phyloP scores from a whole-genome alignment of 2,329 filamentous ascomycete species.

The Monosporascus sp. region DNA sequence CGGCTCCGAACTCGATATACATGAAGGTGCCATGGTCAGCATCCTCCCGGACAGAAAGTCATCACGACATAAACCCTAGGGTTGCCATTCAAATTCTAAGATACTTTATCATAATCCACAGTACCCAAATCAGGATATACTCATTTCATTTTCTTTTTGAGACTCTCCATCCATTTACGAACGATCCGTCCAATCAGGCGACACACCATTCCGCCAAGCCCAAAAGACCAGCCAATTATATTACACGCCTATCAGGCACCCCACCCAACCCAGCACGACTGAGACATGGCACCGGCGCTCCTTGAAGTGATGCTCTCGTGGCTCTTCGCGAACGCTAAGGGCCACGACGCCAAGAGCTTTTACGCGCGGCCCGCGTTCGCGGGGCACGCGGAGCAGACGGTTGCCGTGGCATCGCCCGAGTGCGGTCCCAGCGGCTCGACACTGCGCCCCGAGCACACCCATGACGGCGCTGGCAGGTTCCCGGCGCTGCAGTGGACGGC shows the following conservation, averaged over 20 bases:
- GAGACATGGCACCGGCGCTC: conserved; percentile 10
- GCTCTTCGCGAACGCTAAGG: conserved; percentile 33
- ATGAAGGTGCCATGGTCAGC: not conserved
- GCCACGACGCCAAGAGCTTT: conserved; percentile 34
- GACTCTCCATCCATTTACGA: no score
- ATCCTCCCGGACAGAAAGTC: not conserved
- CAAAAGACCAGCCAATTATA: not conserved
- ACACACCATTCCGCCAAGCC: no score
- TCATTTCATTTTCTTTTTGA: no score
- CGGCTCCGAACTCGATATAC: not conserved
- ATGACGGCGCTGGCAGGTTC: conserved; percentile 33
- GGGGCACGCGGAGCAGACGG: conserved; percentile 28
- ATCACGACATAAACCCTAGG: no score
- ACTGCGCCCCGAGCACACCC: conserved; percentile 32
- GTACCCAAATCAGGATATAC: no score
- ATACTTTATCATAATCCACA: no score
- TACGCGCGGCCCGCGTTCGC: conserved; percentile 31
- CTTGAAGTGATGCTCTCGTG: conserved; percentile 33
- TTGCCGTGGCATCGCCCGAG: conserved; percentile 34
- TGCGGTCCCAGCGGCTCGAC: conserved; percentile 32
- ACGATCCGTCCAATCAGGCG: no score
- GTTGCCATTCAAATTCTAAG: no score
- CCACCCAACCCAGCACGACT: not conserved
- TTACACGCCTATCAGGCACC: not conserved
- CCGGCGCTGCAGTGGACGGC: conserved; percentile 37